A percentile compares a stretch with the other conserved stretches of the same genome.
Conservation (phyloP, 2,329 filamentous ascomycete species). For the Colletotrichum incanum region DNA sequence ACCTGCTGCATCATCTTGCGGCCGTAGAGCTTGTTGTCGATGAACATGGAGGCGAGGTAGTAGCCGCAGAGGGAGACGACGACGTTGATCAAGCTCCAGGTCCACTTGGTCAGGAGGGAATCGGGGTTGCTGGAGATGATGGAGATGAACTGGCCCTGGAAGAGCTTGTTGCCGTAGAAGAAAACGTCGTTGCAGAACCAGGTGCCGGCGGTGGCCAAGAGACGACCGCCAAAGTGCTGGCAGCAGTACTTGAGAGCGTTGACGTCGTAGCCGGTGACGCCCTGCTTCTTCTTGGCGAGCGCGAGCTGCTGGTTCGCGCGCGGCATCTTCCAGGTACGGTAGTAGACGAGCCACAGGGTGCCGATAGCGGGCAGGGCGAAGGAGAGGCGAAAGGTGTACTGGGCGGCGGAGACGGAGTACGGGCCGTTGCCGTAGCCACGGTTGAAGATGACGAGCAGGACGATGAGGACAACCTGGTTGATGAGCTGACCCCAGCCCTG, state of each 20-base stretch:
- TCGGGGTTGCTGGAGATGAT: slow-evolving; percentile 80
- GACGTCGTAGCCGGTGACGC: slow-evolving; percentile 93
- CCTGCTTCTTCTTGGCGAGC: slow-evolving; percentile 83
- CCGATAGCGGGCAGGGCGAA: slow-evolving; percentile 93
- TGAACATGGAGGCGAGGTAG: slow-evolving; percentile 89
- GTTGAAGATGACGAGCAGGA: slow-evolving; percentile 86
- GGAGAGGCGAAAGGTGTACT: slow-evolving; percentile 93
- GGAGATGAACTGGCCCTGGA: slow-evolving; percentile 91
- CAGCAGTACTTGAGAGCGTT: slow-evolving; percentile 85
- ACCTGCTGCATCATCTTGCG: slow-evolving; percentile 97
- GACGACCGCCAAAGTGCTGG: slow-evolving; percentile 86
- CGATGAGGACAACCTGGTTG: slow-evolving; percentile 92
- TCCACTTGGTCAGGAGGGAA: slow-evolving; percentile 89
- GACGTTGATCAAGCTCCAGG: slow-evolving; percentile 94
- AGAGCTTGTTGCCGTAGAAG: slow-evolving; percentile 99
- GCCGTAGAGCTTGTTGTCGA: slow-evolving; percentile 97
- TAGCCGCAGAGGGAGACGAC: slow-evolving; percentile 89
- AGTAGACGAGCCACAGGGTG: slow-evolving; percentile 95
- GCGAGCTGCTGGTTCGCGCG: slow-evolving; percentile 87
- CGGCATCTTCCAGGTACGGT: slow-evolving; percentile 95
- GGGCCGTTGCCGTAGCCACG: slow-evolving; percentile 75
- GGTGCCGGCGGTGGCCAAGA: slow-evolving; percentile 87
- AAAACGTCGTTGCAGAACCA: slow-evolving; percentile 99
- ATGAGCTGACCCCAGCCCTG: slow-evolving; percentile 97
- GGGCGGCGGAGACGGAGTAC: slow-evolving; percentile 83